Base-by-base conservation (phyloP, 352 stramenopile genomes). In the Phytophthora fragariaefolia region DNA sequence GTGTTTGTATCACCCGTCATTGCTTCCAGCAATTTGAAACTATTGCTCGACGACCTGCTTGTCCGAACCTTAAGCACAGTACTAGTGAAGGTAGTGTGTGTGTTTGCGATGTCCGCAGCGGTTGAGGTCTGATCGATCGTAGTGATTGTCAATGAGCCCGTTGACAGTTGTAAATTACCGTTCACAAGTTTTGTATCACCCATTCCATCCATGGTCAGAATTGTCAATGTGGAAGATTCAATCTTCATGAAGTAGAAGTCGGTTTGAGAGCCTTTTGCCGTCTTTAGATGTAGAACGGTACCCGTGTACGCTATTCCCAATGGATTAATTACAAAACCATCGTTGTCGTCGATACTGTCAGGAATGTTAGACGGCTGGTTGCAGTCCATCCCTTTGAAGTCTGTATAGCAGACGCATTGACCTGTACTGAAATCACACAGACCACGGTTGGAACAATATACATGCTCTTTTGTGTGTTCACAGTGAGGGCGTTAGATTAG, bases 361-460 rank as follows among this genome's bases (percentile, higher is more conserved):
- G 84, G 73, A 18, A 90, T 66, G 26, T 90, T 86, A 24, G 81
- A 88, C 12, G 82, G 71, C 54, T 89, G 77, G 58, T 89, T 82
- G 63, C 87, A 95, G 42, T 92, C 84, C 43, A 81, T 71, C 2
- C 76, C 82, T 34, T 88, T 90, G 61, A 91, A 96, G 47, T 91
- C 87, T 1, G 81, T 56, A 24, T 94, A 92, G 61, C 89, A 96
- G 6, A 73, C 57, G 45, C 89, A 97, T 28, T 79, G 52, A 1
- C 89, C 89, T 8, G 69, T 83, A 12, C 55, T 70, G 38, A 93
- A 93, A 47, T 93, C 82, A 43, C 89, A 97, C 7, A 89, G 57
- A 5, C 89, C 89, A 43, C 89, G 82, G n/a, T 89, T 88, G 3
- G 86, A 85, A 59, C 89, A 97, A 50, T 82, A 93, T 18, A 73